Evolutionary conservation across 2,329 filamentous ascomycete genomes (phyloP).

Genomic region (Hymenoscyphus fructigenus): DNA sequence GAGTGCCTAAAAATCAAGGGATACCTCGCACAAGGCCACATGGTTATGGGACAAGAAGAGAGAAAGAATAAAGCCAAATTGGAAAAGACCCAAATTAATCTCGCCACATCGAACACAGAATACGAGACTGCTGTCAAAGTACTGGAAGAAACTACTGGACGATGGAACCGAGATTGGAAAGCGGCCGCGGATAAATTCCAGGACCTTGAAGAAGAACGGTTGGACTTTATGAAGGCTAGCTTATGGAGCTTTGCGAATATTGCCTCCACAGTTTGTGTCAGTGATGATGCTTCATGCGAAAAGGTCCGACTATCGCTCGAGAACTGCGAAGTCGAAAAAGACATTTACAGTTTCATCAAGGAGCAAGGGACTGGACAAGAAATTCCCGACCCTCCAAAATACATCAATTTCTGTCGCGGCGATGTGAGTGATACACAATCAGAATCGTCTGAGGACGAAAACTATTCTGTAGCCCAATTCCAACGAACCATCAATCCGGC

Average conservation of each 20-base stretch:
- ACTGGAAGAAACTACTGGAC: constrained; percentile 88
- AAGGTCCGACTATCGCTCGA: constrained; percentile 92
- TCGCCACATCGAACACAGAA: constrained; percentile 86
- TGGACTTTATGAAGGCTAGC: constrained; percentile 97
- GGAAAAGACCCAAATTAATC: constrained; percentile 96
- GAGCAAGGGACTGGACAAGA: constrained; percentile 92
- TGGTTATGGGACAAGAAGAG: constrained; percentile 99
- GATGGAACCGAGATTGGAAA: constrained; percentile 99
- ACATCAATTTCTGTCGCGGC: constrained; percentile 97
- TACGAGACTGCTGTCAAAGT: constrained; percentile 93
- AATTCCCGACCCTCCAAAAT: constrained; percentile 94
- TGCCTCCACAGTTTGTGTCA: constrained; percentile 94
- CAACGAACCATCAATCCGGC: constrained; percentile 92
- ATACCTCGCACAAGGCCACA: constrained; percentile 96
- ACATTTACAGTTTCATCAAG: constrained; percentile 85
- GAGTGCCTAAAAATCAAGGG: constrained; percentile 98
- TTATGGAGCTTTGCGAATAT: constrained; percentile 98
- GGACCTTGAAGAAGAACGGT: constrained; percentile 92
- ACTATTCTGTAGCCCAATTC: constrained; percentile 94
- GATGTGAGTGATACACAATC: constrained; percentile 80
- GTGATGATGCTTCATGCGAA: constrained; percentile 94
- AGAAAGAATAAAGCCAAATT: constrained; percentile 98
- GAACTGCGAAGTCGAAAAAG: constrained; percentile 94
- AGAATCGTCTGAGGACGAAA: constrained; percentile 80
- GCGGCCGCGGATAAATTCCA: constrained; percentile 98